These are phyloP conservation scores for Avena atlantica DNA, from an alignment of 176 grass and related monocot species.

Conservation along the genomic window DNA sequence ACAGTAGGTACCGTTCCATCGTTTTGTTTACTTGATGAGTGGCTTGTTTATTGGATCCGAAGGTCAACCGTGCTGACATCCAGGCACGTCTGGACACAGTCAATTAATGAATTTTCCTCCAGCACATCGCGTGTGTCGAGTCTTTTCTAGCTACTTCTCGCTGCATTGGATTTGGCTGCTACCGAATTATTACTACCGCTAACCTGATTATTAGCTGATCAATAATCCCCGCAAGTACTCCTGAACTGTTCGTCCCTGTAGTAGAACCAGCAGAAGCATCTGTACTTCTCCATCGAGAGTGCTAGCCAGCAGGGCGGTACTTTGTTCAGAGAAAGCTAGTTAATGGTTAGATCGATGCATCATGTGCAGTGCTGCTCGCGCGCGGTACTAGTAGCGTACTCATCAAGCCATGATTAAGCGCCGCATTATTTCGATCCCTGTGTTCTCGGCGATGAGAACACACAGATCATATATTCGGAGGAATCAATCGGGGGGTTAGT, in stretches of 20 bases:
- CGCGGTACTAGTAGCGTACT: not conserved
- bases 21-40: no score
- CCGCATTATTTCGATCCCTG: not conserved
- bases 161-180: not conserved
- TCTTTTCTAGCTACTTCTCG: not conserved
- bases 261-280: not conserved
- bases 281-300: not conserved
- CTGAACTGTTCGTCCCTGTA: not conserved
- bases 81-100: not conserved
- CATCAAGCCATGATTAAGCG: not conserved
- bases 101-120: not conserved
- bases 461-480: not conserved
- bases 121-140: not conserved
- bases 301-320: not conserved
- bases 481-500: constrained; percentile 1
- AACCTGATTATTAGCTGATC: no score
- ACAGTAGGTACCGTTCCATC: not conserved
- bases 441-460: not conserved
- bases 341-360: not conserved
- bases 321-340: not conserved
- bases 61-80: constrained; percentile 19
- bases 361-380: not conserved
- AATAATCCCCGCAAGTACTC: no score
- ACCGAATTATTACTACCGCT: not conserved
- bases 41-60: not conserved